These are phyloP conservation scores for Coniferiporia weirii DNA, from an alignment of 1,284 basidiomycete genomes.

Conservation along the genomic window DNA sequence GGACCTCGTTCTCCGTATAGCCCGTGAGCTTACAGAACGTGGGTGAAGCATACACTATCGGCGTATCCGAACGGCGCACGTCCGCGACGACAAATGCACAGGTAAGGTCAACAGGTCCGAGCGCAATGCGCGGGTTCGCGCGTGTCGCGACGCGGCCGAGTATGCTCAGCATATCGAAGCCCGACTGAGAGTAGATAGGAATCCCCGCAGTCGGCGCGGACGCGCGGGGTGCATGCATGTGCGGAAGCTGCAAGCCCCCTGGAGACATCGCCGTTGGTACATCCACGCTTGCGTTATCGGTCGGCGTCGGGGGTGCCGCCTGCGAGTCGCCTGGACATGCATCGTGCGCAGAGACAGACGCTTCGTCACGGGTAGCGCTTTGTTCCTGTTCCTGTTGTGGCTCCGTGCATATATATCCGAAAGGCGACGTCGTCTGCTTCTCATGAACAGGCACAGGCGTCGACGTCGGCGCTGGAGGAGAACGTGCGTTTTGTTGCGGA, in stretches of 20 bases:
- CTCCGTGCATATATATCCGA: slow-evolving; percentile 1
- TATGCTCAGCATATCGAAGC: slow-evolving; percentile 85
- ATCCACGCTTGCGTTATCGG: not conserved
- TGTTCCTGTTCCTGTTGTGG: not conserved
- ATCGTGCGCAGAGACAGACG: not conserved
- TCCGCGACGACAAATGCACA: slow-evolving; percentile 90
- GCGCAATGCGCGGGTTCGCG: slow-evolving; percentile 67
- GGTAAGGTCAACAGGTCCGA: slow-evolving; percentile 90
- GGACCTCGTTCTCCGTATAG: slow-evolving; percentile 70
- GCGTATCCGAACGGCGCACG: slow-evolving; percentile 71
- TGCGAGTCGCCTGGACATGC: not conserved
- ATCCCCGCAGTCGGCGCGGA: slow-evolving; percentile 24
- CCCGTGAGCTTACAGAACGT: slow-evolving; percentile 80
- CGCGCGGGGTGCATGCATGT: not conserved
- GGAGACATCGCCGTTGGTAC: not conserved
- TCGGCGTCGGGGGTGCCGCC: not conserved
- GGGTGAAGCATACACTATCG: slow-evolving; percentile 86
- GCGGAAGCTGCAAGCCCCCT: not conserved
- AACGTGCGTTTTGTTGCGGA: not conserved
- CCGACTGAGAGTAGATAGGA: slow-evolving; percentile 81
- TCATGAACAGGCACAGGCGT: not conserved
- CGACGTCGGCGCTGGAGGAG: not conserved
- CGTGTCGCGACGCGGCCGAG: slow-evolving; percentile 74
- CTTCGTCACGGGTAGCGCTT: not conserved
- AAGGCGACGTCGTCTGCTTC: slow-evolving; percentile 6